Conservation (phyloP, 2,329 filamentous ascomycete species). For the Fusarium hainanense region DNA sequence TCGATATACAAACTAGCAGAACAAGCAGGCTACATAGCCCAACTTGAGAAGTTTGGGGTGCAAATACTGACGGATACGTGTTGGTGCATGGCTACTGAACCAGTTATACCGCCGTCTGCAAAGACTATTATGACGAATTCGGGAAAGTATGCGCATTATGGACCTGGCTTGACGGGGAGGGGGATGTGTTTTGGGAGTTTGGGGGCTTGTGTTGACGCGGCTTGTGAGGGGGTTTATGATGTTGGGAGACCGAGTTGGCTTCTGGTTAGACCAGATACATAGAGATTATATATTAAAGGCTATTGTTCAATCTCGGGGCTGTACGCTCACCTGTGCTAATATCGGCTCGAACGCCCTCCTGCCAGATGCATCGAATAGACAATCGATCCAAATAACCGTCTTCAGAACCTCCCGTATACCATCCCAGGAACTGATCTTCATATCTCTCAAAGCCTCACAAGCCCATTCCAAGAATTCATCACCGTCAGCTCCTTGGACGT, state of each 20-base stretch:
- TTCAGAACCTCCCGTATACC: slow-evolving; percentile 11
- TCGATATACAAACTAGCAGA: slow-evolving; percentile 26
- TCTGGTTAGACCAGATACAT: neutral
- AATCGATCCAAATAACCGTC: slow-evolving; percentile 33
- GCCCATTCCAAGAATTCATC: neutral
- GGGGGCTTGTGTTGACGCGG: slow-evolving; percentile 39
- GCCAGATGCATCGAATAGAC: slow-evolving; percentile 3
- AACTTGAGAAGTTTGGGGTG: slow-evolving; percentile 15
- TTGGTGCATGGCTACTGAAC: slow-evolving; percentile 33
- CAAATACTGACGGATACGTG: slow-evolving; percentile 33
- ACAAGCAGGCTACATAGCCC: slow-evolving; percentile 20
- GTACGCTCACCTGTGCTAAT: fast-evolving
- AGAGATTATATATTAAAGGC: neutral
- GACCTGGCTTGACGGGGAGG: slow-evolving; percentile 26
- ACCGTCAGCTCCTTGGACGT: too few species aligned
- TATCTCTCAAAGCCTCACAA: neutral
- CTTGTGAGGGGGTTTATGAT: slow-evolving; percentile 26
- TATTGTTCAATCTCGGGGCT: neutral
- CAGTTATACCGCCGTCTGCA: slow-evolving; percentile 12
- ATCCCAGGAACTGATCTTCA: slow-evolving; percentile 12
- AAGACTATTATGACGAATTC: slow-evolving; percentile 35
- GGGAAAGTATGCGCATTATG: slow-evolving; percentile 38
- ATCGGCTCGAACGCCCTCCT: neutral
- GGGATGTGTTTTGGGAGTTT: slow-evolving; percentile 44
- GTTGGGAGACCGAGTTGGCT: slow-evolving; percentile 16